Conservation (phyloP, 345 rosid genomes). For the Eucalyptus viminalis region DNA sequence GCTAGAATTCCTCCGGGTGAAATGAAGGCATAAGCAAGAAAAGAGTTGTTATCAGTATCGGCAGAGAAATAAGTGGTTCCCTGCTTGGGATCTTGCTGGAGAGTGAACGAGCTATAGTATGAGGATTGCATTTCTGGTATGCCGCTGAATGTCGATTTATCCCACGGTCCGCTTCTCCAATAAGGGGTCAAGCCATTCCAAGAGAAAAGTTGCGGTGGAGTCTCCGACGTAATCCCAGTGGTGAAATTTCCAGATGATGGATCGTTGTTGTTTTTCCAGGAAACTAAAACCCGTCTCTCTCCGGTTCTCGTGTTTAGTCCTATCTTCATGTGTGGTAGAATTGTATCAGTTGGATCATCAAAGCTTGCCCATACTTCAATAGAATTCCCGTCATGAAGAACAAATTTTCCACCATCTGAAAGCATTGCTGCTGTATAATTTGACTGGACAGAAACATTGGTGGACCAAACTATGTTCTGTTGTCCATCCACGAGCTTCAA, state of each 20-base stretch:
- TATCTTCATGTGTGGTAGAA: slow-evolving; percentile 15
- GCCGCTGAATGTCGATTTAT: background rate
- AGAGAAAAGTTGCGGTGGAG: slow-evolving; percentile 8
- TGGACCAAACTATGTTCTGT: slow-evolving; percentile 5
- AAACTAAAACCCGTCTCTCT: background rate
- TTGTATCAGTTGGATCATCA: slow-evolving; percentile 25
- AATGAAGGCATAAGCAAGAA: background rate
- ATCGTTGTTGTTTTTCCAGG: slow-evolving; percentile 14
- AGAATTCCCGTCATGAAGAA: background rate
- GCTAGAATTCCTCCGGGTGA: background rate
- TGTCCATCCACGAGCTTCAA: slow-evolving; percentile 4
- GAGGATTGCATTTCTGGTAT: background rate
- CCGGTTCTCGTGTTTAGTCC: slow-evolving; percentile 2
- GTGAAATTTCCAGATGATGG: slow-evolving; percentile 10
- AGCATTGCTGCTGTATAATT: background rate
- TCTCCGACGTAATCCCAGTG: background rate
- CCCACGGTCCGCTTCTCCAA: background rate
- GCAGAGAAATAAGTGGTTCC: background rate
- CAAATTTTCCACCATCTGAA: slow-evolving; percentile 19
- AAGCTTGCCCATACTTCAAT: slow-evolving; percentile 20
- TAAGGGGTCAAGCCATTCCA: background rate
- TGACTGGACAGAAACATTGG: background rate
- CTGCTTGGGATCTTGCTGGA: background rate
- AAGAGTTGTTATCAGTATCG: slow-evolving; percentile 7
- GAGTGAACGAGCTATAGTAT: background rate